Conservation (phyloP, 257 asterid genomes). For the Hygrophila difformis region DNA sequence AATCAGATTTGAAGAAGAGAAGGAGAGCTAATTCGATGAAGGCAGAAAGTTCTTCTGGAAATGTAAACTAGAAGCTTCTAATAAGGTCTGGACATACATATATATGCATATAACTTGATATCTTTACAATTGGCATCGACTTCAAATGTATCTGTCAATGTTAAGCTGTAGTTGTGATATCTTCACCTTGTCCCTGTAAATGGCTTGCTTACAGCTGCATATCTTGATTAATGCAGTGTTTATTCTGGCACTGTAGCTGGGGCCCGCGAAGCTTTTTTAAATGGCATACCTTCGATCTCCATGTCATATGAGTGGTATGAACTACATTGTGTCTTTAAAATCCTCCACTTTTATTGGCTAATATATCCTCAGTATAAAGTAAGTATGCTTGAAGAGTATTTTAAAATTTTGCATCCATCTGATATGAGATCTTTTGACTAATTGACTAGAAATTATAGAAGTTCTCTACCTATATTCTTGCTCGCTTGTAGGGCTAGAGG, state of each 20-base stretch:
- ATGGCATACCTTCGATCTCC: constrained; percentile 66
- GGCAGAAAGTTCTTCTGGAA: neutral
- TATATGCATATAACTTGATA: too few relatives aligned
- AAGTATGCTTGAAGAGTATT: too few relatives aligned
- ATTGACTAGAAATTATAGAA: constrained; percentile 3
- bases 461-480: constrained; percentile 7
- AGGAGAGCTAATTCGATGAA: constrained; percentile 18
- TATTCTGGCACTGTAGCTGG: constrained; percentile 97
- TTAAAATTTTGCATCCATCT: constrained; percentile 2
- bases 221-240: constrained; percentile 45
- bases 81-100: too few relatives aligned
- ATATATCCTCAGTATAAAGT: neutral
- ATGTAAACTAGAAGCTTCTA: neutral
- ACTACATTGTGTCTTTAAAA: neutral
- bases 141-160: too few relatives aligned
- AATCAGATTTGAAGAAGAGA: constrained; percentile 29
- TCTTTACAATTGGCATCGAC: too few relatives aligned
- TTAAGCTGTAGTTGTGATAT: constrained; percentile 3
- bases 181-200: constrained; percentile 1
- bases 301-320: constrained; percentile 80
- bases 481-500: constrained; percentile 47
- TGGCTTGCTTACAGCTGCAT: constrained; percentile 19
- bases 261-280: constrained; percentile 85
- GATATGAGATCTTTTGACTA: constrained; percentile 1
- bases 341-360: neutral